Percentiles rank a stretch among this genome's conserved stretches.
phyloP scores from a whole-genome alignment of 805 yeast species.

The Zygotorulaspora florentina region DNA sequence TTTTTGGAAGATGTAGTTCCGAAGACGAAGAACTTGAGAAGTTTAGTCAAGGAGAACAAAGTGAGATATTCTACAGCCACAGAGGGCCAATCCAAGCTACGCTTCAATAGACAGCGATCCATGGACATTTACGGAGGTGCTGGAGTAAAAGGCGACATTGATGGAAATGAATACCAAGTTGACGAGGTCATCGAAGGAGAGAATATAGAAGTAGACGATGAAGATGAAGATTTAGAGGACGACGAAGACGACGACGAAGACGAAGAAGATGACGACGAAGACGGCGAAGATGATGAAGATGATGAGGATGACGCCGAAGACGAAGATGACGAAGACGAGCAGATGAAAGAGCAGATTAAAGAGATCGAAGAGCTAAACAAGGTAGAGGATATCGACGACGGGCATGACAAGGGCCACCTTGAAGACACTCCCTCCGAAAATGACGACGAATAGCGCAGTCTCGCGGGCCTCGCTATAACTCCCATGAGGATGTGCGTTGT shows the following conservation, averaged over 20 bases:
- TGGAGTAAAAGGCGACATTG: background rate
- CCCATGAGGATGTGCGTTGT: too few species aligned
- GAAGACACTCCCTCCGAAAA: background rate
- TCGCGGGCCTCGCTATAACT: too few species aligned
- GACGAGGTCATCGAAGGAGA: slow-evolving; percentile 4
- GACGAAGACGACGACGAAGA: too few species aligned
- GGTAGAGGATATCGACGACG: slow-evolving; percentile 19
- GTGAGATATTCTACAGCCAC: slow-evolving; percentile 19
- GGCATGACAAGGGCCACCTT: background rate
- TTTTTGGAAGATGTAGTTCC: slow-evolving; percentile 27
- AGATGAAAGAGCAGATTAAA: slow-evolving; percentile 15
- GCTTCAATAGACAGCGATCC: slow-evolving; percentile 8
- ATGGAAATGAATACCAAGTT: background rate
- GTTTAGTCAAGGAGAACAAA: slow-evolving; percentile 22
- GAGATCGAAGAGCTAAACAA: slow-evolving; percentile 21
- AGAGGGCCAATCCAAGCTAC: slow-evolving; percentile 15
- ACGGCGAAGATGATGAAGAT: slow-evolving; percentile 5
- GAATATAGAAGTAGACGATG: slow-evolving; percentile 1
- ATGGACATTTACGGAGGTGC: too few species aligned
- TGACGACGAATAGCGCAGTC: background rate
- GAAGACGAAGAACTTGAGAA: slow-evolving; percentile 20
- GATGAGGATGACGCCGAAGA: slow-evolving; percentile 14
- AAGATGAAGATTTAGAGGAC: background rate
- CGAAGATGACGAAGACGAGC: slow-evolving; percentile 5
- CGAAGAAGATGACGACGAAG: too few species aligned